Percentiles rank a stretch among this genome's conserved stretches.
These are phyloP conservation scores for Hippophae tibetana DNA, from an alignment of 306 rosid genomes.

Conservation along the genomic window DNA sequence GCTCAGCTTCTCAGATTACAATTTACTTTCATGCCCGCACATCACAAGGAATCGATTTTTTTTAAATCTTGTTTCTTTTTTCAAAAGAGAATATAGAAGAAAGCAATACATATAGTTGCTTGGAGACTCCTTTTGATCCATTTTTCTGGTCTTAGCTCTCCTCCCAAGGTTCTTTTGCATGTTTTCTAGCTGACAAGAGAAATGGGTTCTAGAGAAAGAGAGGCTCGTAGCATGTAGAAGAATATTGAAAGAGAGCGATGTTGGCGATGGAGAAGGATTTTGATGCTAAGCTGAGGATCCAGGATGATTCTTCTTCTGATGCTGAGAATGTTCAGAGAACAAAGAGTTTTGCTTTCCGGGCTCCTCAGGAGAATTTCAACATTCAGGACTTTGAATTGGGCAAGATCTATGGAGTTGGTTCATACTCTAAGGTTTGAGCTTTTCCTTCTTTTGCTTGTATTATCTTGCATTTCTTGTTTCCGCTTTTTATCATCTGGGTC, in stretches of 20 bases:
- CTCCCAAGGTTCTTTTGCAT: no score
- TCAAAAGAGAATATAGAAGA: no score
- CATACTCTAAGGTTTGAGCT: slow-evolving; percentile 74
- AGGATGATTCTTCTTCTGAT: slow-evolving; percentile 57
- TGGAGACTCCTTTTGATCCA: no score
- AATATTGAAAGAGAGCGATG: slow-evolving; percentile 39
- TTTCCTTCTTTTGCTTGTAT: background rate
- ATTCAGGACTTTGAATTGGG: slow-evolving; percentile 96
- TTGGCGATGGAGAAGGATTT: slow-evolving; percentile 99
- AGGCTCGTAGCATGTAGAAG: slow-evolving; percentile 32
- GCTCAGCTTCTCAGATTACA: slow-evolving; percentile 25
- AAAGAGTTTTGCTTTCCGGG: slow-evolving; percentile 88
- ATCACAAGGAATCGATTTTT: slow-evolving; percentile 8
- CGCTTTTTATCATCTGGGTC: no score
- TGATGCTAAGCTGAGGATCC: slow-evolving; percentile 83
- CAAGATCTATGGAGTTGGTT: slow-evolving; percentile 99
- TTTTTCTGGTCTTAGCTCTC: no score
- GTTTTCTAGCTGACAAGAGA: no score
- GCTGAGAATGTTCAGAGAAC: slow-evolving; percentile 58
- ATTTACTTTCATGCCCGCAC: slow-evolving; percentile 19
- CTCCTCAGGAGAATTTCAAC: slow-evolving; percentile 93
- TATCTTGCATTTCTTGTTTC: no score
- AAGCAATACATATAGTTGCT: no score
- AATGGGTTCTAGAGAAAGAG: slow-evolving; percentile 24
- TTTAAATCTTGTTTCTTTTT: no score